Base-by-base conservation (phyloP, 2,329 filamentous ascomycete species). In the Cryphonectria japonica region DNA sequence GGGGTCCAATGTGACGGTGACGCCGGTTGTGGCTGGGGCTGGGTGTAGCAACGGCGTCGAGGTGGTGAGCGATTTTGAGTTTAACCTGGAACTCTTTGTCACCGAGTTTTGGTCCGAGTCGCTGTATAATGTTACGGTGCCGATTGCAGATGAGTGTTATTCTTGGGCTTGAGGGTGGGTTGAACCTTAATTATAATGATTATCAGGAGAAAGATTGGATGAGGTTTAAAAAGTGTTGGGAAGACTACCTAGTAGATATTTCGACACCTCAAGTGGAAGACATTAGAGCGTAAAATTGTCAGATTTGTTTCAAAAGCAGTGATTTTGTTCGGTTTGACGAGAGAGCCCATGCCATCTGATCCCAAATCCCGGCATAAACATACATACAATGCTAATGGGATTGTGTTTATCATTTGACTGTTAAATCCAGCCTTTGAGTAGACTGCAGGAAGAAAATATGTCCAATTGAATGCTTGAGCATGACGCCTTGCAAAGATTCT, bases 61-160 rank as follows among this genome's bases (percentile, higher is more conserved):
- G 9, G 43, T 78, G 57, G 65, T 71, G 41, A 77, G 74, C 32
- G 75, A 78, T 59, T 78, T 78, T 63, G 67, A 69, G 63, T 78
- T 78, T 9, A 74, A 68, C 61, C 71, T 78, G 39, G 39, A 74
- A 14, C 77, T 74, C 1, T 76, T 74, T 26, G 75, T 77, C 13
- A 78, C 76, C 9, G 69, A 77, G 72, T 76, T 77, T 69, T 78
- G 76, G 74, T 73, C 69, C 52, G 71, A 71, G 67, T 74, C 74
- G 34, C 67, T 78, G 2, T 78, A 78, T 70, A 76, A 69, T 60
- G 73, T 76, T 3, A 72, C 71, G 13, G 73, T 78, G 4, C 76
- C 77, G 2, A 75, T 78, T 54, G 77, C 75, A 6, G 71, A 76
- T 50, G 67, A 76, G 72, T 78, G 77, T 66, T 78, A 78, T 69